Base-by-base conservation (phyloP, 1,139 yeast species). In the Lodderomyces parapsilosis region DNA sequence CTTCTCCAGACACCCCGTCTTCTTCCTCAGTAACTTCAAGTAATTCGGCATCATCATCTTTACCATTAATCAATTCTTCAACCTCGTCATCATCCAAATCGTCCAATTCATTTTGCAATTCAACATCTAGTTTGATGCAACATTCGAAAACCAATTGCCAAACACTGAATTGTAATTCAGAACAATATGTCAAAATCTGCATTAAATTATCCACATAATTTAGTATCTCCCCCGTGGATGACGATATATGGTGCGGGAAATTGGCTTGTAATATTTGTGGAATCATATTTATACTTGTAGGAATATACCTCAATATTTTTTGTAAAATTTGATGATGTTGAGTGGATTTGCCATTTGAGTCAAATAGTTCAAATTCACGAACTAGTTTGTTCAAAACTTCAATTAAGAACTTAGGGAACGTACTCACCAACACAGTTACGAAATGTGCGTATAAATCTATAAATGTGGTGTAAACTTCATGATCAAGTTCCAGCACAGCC, bases 101-200 rank as follows among this genome's bases (percentile, higher is more conserved):
- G 52, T 88, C 96, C 49, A 87, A 65, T 55, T 86, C 95, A 56
- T 88, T 90, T 58, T 89, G 96, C 47, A 91, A 71, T 62, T 90
- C 98, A n/a, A 91, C 96, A 63, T 93, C 99, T 37, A 93, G 71
- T 53, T 89, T 87, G 48, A 93, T 89, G 43, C 88, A 76, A 50
- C 82, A 79, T 60, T 91, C 96, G 36, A 89, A 69, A 18, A 91
- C 73, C 45, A 88, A 65, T 23, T 85, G 84, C 97, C 97, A 91
- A 6, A 87, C 74, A 43, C 81, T 80, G 51, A 78, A 77, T 52
- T 81, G 79, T 49, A 89, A 68, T 53, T 89, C 96, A 4, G 82
- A 80, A 51, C 93, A 86, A 60, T 91, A 91, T 9, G 72, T 69
- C 23, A 82, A 67, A 32, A 87, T 62, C 28, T 60, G 58, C 42